Evolutionary conservation across 2,329 filamentous ascomycete genomes (phyloP).

Genomic region (Trichoderma hamatum): DNA sequence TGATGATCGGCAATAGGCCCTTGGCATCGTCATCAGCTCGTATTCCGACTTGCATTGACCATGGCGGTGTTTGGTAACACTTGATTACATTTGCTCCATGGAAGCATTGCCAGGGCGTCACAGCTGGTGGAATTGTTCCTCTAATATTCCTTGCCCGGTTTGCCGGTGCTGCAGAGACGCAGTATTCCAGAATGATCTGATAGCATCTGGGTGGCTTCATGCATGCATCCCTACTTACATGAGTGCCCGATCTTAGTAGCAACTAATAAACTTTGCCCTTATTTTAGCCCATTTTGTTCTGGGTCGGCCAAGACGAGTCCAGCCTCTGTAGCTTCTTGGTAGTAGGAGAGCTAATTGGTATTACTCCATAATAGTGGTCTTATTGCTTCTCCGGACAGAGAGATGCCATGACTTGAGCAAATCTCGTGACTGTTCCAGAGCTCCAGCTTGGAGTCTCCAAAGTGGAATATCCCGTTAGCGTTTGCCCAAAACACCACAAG

Average conservation of each 20-base stretch:
- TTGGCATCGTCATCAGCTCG: slow-evolving; percentile 14
- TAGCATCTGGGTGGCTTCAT: background rate
- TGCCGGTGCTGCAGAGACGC: background rate
- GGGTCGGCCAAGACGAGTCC: background rate
- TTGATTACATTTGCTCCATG: background rate
- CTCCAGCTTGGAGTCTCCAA: background rate
- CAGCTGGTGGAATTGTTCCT: background rate
- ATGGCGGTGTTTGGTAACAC: background rate
- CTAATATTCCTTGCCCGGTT: background rate
- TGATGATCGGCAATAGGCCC: background rate
- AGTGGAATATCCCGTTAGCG: background rate
- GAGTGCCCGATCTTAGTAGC: background rate
- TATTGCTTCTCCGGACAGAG: background rate
- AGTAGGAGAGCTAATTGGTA: background rate
- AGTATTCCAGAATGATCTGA: background rate
- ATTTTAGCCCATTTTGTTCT: background rate
- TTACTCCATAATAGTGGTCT: background rate
- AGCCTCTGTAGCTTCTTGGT: background rate
- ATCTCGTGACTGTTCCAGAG: background rate
- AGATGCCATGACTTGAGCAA: background rate
- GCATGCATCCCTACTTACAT: background rate
- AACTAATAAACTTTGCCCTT: background rate
- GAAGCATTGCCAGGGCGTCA: too few relatives aligned
- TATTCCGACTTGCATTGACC: slow-evolving; percentile 2
- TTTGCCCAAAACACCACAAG: slow-evolving; percentile 18